Base-by-base conservation (phyloP, 2,329 filamentous ascomycete genomes). In the Hirsutella thompsonii region DNA sequence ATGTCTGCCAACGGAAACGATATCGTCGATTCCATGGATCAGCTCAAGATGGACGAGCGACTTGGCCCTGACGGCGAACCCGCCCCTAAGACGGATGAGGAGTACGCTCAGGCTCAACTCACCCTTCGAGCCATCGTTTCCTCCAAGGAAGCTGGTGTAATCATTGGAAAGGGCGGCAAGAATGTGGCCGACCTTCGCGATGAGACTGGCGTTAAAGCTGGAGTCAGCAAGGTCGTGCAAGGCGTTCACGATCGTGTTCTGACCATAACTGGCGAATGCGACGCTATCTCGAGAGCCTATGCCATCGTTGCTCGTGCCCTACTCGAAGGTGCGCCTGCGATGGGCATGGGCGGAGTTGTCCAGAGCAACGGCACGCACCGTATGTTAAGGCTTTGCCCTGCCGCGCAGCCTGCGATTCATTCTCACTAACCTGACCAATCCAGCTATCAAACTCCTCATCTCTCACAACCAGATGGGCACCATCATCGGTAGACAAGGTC, bases 391-490 rank as follows among this genome's bases (percentile, higher is more conserved):
- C 3, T 14, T 5, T 13, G 9, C 19, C 20, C 28, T 18, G 21
- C 9, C 20, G 16, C n/a, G 21, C 20, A 20, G 20, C 21, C 16
- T 20, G 8, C n/a, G 8, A 33, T 38, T 11, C n/a, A 20, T 29
- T 14, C 20, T 20, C 20, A 39, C 48, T 55, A 42, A 53, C 47
- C 29, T 8, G 20, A 8, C 21, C 36, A 21, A 14, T 46, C 19
- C 51, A 98, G 92, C 92, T 46, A 85, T 98, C 62, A 94, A 94
- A 59, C 81, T 98, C 26, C 81, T 98, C 60, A 96, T 98, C 63
- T 98, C 92, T 28, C 90, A 98, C 70, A 96, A 96, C 63, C 92
- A 98, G 67, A 98, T 98, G 92, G 92, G 92, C 47, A 98, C 92
- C 55, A 95, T 98, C 67, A 98, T 98, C 58, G 92, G 92, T 55